phyloP scores from a whole-genome alignment of 345 rosid species.

The Gossypium longicalyx region DNA sequence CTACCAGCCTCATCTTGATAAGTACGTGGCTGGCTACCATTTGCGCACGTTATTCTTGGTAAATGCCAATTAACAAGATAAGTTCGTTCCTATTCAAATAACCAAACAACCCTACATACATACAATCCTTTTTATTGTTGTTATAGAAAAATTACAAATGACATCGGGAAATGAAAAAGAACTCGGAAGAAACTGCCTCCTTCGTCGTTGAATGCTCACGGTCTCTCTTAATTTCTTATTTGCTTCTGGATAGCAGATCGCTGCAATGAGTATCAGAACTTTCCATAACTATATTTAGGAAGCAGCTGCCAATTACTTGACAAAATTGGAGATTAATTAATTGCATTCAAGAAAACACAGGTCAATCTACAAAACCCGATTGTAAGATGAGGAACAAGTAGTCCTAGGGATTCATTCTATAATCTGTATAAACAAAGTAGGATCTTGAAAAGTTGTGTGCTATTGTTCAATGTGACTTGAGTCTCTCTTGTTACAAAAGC shows the following conservation, averaged over 20 bases:
- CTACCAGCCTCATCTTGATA: background rate
- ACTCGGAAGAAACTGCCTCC: too few relatives aligned
- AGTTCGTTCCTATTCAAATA: too few relatives aligned
- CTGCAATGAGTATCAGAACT: too few relatives aligned
- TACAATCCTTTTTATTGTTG: too few relatives aligned
- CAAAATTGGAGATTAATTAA: background rate
- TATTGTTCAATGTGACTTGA: background rate
- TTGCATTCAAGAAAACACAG: background rate
- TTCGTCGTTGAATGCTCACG: too few relatives aligned
- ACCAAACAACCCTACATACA: too few relatives aligned
- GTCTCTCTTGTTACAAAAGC: slow-evolving; percentile 32
- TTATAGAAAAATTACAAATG: too few relatives aligned
- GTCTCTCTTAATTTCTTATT: too few relatives aligned
- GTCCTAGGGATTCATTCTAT: background rate
- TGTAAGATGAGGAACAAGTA: background rate
- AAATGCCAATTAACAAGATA: background rate
- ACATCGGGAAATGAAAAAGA: too few relatives aligned
- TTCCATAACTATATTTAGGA: background rate
- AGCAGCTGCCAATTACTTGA: background rate
- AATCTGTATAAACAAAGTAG: background rate
- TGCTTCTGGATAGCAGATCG: too few relatives aligned
- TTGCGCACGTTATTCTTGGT: background rate
- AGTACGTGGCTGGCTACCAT: background rate
- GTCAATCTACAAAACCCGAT: background rate
- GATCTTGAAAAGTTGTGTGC: background rate